These are phyloP conservation scores for Taphrina communis DNA, from an alignment of 1,139 yeast genomes.

Conservation along the genomic window DNA sequence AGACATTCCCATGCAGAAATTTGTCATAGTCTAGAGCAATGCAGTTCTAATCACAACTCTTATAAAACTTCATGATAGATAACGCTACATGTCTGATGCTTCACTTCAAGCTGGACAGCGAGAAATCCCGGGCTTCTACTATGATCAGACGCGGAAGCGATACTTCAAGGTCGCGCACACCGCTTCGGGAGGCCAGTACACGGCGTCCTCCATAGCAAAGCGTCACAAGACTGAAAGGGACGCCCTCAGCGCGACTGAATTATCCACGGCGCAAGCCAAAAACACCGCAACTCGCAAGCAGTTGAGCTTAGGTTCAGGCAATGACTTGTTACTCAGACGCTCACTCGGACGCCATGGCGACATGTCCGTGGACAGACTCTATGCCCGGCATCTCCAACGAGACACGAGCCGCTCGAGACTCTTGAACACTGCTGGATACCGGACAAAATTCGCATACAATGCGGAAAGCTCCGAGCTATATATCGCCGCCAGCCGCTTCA, in stretches of 20 bases:
- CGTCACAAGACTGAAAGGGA: slow-evolving; percentile 1
- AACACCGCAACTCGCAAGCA: neutral
- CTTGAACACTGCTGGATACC: neutral
- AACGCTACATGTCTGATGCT: neutral
- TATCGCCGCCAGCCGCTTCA: slow-evolving; percentile 4
- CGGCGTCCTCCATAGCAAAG: slow-evolving; percentile 21
- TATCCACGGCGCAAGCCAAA: neutral
- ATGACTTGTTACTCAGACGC: neutral
- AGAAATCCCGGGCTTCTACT: slow-evolving; percentile 38
- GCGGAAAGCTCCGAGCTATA: slow-evolving; percentile 7
- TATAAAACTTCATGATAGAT: neutral
- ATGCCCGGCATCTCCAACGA: neutral
- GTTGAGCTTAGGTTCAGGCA: neutral
- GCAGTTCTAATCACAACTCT: too few species aligned
- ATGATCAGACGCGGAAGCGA: slow-evolving; percentile 24
- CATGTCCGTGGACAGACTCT: neutral
- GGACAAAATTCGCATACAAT: slow-evolving; percentile 19
- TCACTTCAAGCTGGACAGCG: slow-evolving; percentile 10
- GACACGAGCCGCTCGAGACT: neutral
- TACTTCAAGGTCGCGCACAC: slow-evolving; percentile 37
- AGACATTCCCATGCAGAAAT: too few species aligned
- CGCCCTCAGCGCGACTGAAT: neutral
- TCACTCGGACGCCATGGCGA: neutral
- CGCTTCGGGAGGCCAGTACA: slow-evolving; percentile 27
- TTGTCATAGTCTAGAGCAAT: too few species aligned